phyloP scores from a whole-genome alignment of 768 basidiomycete species.

The Boletus vinaceobasis region DNA sequence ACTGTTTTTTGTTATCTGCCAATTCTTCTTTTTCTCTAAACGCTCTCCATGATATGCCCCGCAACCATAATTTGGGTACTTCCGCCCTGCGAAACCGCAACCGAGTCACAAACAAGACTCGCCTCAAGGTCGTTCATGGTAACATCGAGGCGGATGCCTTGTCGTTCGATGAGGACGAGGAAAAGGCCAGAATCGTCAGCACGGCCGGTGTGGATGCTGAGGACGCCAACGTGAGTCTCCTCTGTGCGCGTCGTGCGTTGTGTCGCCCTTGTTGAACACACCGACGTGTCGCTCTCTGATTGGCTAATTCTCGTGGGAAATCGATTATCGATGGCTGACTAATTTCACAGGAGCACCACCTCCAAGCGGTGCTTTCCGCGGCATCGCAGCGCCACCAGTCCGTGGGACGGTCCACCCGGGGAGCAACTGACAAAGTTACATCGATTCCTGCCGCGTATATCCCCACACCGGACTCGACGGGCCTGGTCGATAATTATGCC shows the following conservation, averaged over 20 bases:
- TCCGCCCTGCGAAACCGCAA: constrained; percentile 83
- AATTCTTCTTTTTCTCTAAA: constrained; percentile 36
- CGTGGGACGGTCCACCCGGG: constrained; percentile 35
- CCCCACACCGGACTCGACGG: constrained; percentile 89
- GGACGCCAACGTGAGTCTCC: constrained; percentile 82
- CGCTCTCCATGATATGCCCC: constrained; percentile 83
- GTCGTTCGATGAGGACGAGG: constrained; percentile 82
- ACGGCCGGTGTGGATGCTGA: constrained; percentile 90
- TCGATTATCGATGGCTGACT: constrained; percentile 54
- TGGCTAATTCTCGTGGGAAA: constrained; percentile 45
- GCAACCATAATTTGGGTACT: constrained; percentile 71
- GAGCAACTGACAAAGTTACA: constrained; percentile 29
- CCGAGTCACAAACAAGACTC: constrained; percentile 90
- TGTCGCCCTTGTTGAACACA: constrained; percentile 41
- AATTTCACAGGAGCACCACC: constrained; percentile 51
- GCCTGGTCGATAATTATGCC: constrained; percentile 73
- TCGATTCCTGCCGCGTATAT: constrained; percentile 66
- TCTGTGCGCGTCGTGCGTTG: constrained; percentile 33
- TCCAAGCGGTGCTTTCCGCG: constrained; percentile 56
- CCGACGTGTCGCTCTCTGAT: constrained; percentile 45
- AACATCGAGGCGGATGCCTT: constrained; percentile 77
- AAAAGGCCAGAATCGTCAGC: constrained; percentile 75
- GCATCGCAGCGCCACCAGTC: constrained; percentile 47
- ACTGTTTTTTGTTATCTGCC: constrained; percentile 31
- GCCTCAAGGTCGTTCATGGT: constrained; percentile 80